A percentile compares a stretch with the other conserved stretches of the same genome.
These are phyloP conservation scores for Bromus sterilis DNA, from an alignment of 176 grass and related monocot genomes.

Conservation along the genomic window DNA sequence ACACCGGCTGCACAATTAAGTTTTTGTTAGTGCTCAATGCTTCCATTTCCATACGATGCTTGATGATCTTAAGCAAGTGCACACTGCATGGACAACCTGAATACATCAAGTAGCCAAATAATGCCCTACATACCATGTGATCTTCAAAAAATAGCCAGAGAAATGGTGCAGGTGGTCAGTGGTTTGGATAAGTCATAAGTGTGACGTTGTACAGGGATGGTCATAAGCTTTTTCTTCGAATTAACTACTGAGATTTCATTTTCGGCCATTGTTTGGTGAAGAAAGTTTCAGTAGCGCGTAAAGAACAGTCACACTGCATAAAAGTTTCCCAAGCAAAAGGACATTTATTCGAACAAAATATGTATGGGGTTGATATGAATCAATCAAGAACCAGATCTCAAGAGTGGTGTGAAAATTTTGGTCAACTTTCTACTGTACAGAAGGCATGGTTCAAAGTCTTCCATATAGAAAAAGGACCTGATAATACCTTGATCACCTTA, in stretches of 20 bases:
- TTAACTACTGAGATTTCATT: neutral
- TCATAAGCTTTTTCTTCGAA: too few relatives aligned
- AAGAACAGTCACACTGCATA: neutral
- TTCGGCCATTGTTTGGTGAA: neutral
- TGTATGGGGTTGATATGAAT: neutral
- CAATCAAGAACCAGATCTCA: neutral
- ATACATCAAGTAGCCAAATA: neutral
- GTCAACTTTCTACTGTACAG: neutral
- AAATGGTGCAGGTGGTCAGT: neutral
- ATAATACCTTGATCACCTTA: neutral
- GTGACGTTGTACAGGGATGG: neutral
- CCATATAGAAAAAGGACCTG: neutral
- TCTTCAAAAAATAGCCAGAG: neutral
- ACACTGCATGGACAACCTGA: neutral
- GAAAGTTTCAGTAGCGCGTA: neutral
- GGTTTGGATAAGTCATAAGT: neutral
- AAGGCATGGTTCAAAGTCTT: neutral
- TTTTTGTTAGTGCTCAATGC: neutral
- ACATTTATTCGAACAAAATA: neutral
- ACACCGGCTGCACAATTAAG: neutral
- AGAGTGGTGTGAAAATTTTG: neutral
- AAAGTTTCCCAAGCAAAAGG: neutral
- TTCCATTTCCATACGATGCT: neutral
- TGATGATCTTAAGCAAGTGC: neutral
- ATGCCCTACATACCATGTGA: neutral